Conservation (phyloP, 2,329 filamentous ascomycete genomes). For the Penicillium sp. region DNA sequence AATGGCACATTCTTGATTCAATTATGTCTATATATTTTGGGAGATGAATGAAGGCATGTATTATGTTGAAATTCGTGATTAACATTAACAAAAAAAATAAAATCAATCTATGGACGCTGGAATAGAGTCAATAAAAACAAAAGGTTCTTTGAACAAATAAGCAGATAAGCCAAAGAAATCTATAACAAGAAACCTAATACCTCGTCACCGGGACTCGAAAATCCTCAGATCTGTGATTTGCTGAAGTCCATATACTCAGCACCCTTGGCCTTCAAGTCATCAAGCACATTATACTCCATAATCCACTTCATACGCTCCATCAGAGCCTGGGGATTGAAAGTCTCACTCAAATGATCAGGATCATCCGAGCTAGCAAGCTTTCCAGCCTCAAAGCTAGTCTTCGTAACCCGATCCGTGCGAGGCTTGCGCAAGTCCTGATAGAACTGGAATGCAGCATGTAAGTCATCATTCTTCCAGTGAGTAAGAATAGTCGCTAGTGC, state of each 20-base stretch:
- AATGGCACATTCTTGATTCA: too few relatives aligned
- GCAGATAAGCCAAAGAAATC: too few relatives aligned
- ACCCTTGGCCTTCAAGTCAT: constrained; percentile 26
- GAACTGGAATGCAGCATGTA: constrained; percentile 33
- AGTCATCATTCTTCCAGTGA: constrained; percentile 29
- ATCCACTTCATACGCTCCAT: constrained; percentile 37
- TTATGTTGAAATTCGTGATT: too few relatives aligned
- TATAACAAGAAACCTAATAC: too few relatives aligned
- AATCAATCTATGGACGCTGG: too few relatives aligned
- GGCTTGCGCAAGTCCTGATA: constrained; percentile 39
- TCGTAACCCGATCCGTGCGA: constrained; percentile 35
- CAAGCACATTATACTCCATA: constrained; percentile 37
- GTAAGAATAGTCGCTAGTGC: constrained; percentile 32
- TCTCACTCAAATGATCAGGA: constrained; percentile 26
- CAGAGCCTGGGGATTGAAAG: constrained; percentile 29
- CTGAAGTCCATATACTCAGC: constrained; percentile 18
- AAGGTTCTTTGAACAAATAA: too few relatives aligned
- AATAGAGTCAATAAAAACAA: too few relatives aligned
- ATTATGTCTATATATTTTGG: too few relatives aligned
- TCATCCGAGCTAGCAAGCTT: constrained; percentile 36
- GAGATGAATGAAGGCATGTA: too few relatives aligned
- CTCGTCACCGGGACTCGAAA: not conserved
- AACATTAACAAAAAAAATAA: too few relatives aligned
- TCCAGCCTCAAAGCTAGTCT: constrained; percentile 36
- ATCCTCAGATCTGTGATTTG: constrained; percentile 8